A percentile compares a stretch with the other conserved stretches of the same genome.
phyloP scores from a whole-genome alignment of 257 asterid genomes.

The Striga asiatica region DNA sequence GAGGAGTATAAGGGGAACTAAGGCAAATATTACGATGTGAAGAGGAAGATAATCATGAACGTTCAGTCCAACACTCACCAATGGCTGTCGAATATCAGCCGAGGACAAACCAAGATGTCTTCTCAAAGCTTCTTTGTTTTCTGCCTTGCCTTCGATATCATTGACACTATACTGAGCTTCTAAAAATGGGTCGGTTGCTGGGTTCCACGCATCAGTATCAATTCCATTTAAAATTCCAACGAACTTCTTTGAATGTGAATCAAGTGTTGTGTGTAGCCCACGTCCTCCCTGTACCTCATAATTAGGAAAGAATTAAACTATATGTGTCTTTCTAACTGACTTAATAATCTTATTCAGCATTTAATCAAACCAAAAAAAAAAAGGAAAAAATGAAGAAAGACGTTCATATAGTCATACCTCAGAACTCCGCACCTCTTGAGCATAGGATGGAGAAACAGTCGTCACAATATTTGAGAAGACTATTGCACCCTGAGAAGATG shows the following conservation, averaged over 20 bases:
- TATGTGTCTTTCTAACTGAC: neutral
- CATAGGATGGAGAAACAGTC: slow-evolving; percentile 96
- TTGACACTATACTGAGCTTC: slow-evolving; percentile 63
- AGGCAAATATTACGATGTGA: neutral
- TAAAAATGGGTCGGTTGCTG: slow-evolving; percentile 68
- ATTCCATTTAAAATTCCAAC: slow-evolving; percentile 92
- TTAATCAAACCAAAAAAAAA: too few relatives aligned
- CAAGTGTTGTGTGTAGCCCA: slow-evolving; percentile 69
- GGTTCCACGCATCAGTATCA: slow-evolving; percentile 92
- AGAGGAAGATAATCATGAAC: neutral
- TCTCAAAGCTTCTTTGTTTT: slow-evolving; percentile 76
- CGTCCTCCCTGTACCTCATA: slow-evolving; percentile 64
- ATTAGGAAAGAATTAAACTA: neutral
- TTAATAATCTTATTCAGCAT: neutral
- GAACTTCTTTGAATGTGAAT: slow-evolving; percentile 68
- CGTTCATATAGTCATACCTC: slow-evolving; percentile 42
- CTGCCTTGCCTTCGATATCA: slow-evolving; percentile 66
- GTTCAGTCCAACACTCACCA: slow-evolving; percentile 42
- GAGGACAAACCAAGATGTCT: slow-evolving; percentile 57
- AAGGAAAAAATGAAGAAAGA: neutral
- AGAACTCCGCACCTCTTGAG: slow-evolving; percentile 73
- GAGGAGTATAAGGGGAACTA: neutral
- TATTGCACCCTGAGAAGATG: slow-evolving; percentile 74
- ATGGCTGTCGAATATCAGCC: slow-evolving; percentile 44
- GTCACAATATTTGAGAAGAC: slow-evolving; percentile 95